phyloP scores from a whole-genome alignment of 108 stramenopile species.

The Pseudonitzschia delicatissima region DNA sequence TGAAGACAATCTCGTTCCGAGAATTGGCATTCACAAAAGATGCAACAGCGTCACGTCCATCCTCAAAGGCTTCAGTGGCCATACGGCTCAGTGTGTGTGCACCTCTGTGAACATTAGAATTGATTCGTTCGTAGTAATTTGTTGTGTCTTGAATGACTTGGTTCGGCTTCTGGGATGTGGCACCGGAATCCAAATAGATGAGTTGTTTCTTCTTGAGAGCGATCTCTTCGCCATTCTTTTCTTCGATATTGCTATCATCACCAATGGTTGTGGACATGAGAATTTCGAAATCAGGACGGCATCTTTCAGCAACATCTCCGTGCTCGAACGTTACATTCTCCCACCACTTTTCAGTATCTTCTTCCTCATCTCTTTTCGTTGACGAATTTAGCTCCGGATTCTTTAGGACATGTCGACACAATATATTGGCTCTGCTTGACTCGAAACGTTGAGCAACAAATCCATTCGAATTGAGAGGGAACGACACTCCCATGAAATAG shows the following conservation, averaged over 20 bases:
- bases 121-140: slow-evolving; percentile 64
- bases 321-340: slow-evolving; percentile 7
- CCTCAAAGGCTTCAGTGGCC: slow-evolving; percentile 90
- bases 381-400: slow-evolving; percentile 3
- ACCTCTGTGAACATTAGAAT: slow-evolving; percentile 96
- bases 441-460: neutral
- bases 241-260: neutral
- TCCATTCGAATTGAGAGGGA: neutral
- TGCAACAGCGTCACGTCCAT: slow-evolving; percentile 77
- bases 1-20: slow-evolving; percentile 90
- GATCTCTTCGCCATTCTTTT: neutral
- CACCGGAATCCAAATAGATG: slow-evolving; percentile 93
- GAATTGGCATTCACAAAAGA: slow-evolving; percentile 75
- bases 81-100: slow-evolving; percentile 83
- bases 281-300: slow-evolving; percentile 48
- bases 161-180: slow-evolving; percentile 94
- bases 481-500: too few relatives aligned
- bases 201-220: slow-evolving; percentile 42
- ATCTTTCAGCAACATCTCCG: slow-evolving; percentile 32
- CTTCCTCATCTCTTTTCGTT: neutral
- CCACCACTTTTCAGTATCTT: slow-evolving; percentile 29
- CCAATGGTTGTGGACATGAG: slow-evolving; percentile 22
- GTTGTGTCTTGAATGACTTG: slow-evolving; percentile 74
- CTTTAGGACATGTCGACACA: slow-evolving; percentile 1
- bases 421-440: neutral